A percentile compares a stretch with the other conserved stretches of the same genome.
These are phyloP conservation scores for Candida piceae DNA, from an alignment of 805 yeast species.

Conservation along the genomic window DNA sequence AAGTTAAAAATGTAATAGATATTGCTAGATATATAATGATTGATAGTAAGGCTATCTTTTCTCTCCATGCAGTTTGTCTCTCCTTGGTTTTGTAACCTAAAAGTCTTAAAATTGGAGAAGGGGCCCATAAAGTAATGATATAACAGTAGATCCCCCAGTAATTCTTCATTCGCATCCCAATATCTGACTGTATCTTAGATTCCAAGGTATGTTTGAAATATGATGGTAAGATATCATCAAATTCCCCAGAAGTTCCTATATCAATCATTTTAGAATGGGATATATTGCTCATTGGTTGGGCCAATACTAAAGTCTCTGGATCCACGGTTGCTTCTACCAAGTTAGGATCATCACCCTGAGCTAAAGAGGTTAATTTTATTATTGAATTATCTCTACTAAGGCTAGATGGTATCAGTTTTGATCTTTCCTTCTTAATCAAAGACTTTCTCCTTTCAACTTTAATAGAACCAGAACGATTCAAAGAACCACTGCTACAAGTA, in stretches of 20 bases:
- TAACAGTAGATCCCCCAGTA: slow-evolving; percentile 88
- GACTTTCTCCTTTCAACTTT: neutral
- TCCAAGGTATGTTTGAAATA: neutral
- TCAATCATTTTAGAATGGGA: too few relatives aligned
- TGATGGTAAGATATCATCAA: neutral
- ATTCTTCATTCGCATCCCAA: too few relatives aligned
- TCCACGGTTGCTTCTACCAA: neutral
- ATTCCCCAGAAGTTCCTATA: too few relatives aligned
- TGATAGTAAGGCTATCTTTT: slow-evolving; percentile 80
- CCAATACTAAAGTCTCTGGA: neutral
- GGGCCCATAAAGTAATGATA: slow-evolving; percentile 87
- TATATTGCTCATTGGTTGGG: neutral
- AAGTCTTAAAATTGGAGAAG: slow-evolving; percentile 60
- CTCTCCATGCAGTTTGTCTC: slow-evolving; percentile 96
- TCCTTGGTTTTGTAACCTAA: slow-evolving; percentile 77
- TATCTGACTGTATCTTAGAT: neutral
- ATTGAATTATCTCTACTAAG: neutral
- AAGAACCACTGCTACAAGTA: neutral
- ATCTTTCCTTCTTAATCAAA: neutral
- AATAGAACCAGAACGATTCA: neutral
- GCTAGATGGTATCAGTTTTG: neutral
- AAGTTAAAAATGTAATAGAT: slow-evolving; percentile 78
- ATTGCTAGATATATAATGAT: slow-evolving; percentile 71
- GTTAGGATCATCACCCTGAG: neutral
- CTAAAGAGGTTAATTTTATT: neutral